A percentile compares a stretch with the other conserved stretches of the same genome.
phyloP scores from a whole-genome alignment of 768 basidiomycete species.

The Boletus patriciae region DNA sequence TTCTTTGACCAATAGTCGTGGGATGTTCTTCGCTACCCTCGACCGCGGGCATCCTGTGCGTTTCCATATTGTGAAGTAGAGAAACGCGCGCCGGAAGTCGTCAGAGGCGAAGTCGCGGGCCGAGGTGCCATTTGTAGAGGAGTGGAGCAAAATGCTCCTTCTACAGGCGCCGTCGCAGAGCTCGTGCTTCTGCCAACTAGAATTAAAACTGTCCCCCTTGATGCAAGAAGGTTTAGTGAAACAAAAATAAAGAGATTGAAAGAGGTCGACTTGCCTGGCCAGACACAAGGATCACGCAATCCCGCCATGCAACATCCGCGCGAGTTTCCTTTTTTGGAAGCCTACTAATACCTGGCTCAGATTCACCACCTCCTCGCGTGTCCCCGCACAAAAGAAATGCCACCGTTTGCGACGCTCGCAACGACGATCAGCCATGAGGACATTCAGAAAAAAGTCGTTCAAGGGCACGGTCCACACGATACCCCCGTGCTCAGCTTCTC shows the following conservation, averaged over 20 bases:
- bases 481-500: conserved; percentile 55
- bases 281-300: not conserved
- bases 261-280: not conserved
- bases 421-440: conserved; percentile 37
- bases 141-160: conserved; percentile 19
- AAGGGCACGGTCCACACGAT: conserved; percentile 27
- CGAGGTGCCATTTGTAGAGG: conserved; percentile 14
- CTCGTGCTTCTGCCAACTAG: not conserved
- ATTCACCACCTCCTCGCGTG: conserved; percentile 17
- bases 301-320: conserved; percentile 22
- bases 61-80: conserved; percentile 25
- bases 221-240: not conserved
- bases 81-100: conserved; percentile 21
- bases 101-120: conserved; percentile 11
- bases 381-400: conserved; percentile 18
- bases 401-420: conserved; percentile 32
- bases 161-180: conserved; percentile 4
- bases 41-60: conserved; percentile 33
- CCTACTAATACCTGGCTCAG: not conserved
- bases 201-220: conserved; percentile 3
- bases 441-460: conserved; percentile 33
- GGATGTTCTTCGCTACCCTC: conserved; percentile 20
- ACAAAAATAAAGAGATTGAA: not conserved
- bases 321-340: conserved; percentile 23
- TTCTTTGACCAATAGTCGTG: conserved; percentile 26